phyloP scores from a whole-genome alignment of 176 grass and related monocot genomes.

The Triticum monococcum region DNA sequence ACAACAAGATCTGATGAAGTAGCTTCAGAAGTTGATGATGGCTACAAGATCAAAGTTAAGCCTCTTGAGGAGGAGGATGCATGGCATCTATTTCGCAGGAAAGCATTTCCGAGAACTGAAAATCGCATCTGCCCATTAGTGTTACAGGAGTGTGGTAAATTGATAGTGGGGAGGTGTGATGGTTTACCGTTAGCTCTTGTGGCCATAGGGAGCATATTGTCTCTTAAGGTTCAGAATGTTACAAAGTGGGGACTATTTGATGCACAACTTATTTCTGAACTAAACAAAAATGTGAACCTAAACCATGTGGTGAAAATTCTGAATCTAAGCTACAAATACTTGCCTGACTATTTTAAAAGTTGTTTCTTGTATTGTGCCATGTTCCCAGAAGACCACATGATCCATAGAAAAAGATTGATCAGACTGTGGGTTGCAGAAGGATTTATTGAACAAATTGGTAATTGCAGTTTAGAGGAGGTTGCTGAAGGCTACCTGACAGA shows the following conservation, averaged over 20 bases:
- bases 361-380: slow-evolving; percentile 59
- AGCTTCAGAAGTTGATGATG: slow-evolving; percentile 31
- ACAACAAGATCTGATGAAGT: slow-evolving; percentile 33
- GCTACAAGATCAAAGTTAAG: slow-evolving; percentile 18
- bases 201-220: slow-evolving; percentile 38
- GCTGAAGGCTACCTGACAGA: slow-evolving; percentile 46
- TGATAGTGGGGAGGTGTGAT: slow-evolving; percentile 42
- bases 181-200: slow-evolving; percentile 57
- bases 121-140: slow-evolving; percentile 21
- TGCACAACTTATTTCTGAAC: slow-evolving; percentile 45
- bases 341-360: slow-evolving; percentile 50
- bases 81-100: slow-evolving; percentile 45
- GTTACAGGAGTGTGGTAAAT: neutral
- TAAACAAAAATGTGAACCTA: slow-evolving; percentile 40
- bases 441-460: slow-evolving; percentile 45
- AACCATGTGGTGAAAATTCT: slow-evolving; percentile 39
- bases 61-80: slow-evolving; percentile 8
- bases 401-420: slow-evolving; percentile 30
- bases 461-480: slow-evolving; percentile 48
- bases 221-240: neutral
- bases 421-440: slow-evolving; percentile 57
- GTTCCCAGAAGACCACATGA: slow-evolving; percentile 50
- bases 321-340: slow-evolving; percentile 47
- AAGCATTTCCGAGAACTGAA: slow-evolving; percentile 35
- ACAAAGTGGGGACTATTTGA: slow-evolving; percentile 36